Percentiles rank a stretch among this genome's conserved stretches.
phyloP scores from a whole-genome alignment of 306 rosid genomes.

The Quercus cerris region DNA sequence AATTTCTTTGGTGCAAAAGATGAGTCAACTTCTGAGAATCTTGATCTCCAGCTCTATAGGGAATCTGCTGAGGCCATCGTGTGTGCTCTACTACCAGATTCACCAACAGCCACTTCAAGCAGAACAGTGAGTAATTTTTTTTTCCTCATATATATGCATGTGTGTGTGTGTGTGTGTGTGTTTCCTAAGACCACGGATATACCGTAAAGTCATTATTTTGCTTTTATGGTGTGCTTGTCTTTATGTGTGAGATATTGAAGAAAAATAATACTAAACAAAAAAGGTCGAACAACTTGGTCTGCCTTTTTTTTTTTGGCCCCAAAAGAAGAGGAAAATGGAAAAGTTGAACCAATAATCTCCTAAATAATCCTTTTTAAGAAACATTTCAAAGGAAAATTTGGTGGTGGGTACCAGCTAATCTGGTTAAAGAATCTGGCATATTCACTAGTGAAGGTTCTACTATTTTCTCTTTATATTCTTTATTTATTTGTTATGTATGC shows the following conservation, averaged over 20 bases:
- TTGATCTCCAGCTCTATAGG: constrained; percentile 66
- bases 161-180: no score
- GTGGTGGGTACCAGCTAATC: neutral
- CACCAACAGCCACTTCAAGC: constrained; percentile 56
- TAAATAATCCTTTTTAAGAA: no score
- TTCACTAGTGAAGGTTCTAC: neutral
- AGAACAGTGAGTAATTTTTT: constrained; percentile 49
- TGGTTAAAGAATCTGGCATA: neutral
- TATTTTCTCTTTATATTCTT: neutral
- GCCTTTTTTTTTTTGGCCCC: no score
- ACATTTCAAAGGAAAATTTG: no score
- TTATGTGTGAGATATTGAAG: neutral
- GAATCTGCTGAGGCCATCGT: constrained; percentile 54
- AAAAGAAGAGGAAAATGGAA: no score
- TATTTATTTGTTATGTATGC: neutral
- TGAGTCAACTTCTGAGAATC: constrained; percentile 36
- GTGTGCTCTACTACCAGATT: constrained; percentile 62
- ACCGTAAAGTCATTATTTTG: neutral
- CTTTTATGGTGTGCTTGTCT: neutral
- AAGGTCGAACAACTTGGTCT: no score
- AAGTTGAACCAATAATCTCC: no score
- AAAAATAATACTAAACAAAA: no score
- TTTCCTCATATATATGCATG: constrained; percentile 14
- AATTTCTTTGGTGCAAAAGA: constrained; percentile 45
- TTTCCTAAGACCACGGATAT: no score